phyloP scores from a whole-genome alignment of 164 flowering plant species.

The Chloranthus sessilifolius region DNA sequence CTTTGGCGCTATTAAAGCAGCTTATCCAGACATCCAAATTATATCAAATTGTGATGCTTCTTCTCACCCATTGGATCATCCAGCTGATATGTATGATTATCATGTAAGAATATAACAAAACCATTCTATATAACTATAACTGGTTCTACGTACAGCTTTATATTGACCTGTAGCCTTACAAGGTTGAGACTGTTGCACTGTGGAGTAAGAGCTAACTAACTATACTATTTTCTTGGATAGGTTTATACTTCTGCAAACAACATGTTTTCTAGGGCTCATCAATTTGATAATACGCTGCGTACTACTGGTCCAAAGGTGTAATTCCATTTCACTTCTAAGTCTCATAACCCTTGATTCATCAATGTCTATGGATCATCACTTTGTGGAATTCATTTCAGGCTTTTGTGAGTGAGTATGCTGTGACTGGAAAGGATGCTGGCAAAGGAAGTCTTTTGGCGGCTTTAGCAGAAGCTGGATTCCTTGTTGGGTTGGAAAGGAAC shows the following conservation, averaged over 20 bases:
- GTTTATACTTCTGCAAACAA: slow-evolving; percentile 52
- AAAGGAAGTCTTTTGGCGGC: slow-evolving; percentile 78
- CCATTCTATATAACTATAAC: too few relatives aligned
- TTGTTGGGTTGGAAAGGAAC: slow-evolving; percentile 82
- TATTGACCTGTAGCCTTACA: too few relatives aligned
- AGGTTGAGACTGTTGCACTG: too few relatives aligned
- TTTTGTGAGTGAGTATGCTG: slow-evolving; percentile 99
- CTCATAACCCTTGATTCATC: not conserved
- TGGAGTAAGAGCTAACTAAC: not conserved
- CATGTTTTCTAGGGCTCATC: slow-evolving; percentile 42
- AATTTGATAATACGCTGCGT: slow-evolving; percentile 59
- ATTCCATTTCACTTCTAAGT: not conserved
- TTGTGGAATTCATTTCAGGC: slow-evolving; percentile 40
- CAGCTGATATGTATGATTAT: slow-evolving; percentile 87
- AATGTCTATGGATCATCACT: not conserved
- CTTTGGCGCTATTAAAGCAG: slow-evolving; percentile 54
- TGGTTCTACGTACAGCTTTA: too few relatives aligned
- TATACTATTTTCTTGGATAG: slow-evolving; percentile 26
- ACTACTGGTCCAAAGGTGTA: slow-evolving; percentile 74
- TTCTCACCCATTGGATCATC: slow-evolving; percentile 62
- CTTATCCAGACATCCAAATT: slow-evolving; percentile 75
- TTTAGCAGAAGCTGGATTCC: slow-evolving; percentile 87
- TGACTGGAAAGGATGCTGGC: slow-evolving; percentile 77
- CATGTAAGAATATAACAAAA: slow-evolving; percentile 50
- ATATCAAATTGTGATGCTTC: slow-evolving; percentile 95